Evolutionary conservation across 164 flowering plant species (phyloP).

Genomic region (Sextonia rubra): DNA sequence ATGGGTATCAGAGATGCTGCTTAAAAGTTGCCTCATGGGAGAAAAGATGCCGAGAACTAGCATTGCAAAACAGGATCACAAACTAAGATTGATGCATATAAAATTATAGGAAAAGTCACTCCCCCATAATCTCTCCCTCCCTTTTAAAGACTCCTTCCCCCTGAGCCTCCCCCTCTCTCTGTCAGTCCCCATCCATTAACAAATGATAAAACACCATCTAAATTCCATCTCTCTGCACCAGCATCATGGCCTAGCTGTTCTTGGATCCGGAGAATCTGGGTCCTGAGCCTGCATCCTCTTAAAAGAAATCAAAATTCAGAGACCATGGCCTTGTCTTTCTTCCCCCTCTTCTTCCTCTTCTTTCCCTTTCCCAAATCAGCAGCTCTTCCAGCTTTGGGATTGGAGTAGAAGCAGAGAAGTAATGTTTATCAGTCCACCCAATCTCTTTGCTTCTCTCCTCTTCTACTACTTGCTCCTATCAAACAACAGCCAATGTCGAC

Average conservation of each 20-base stretch:
- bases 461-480: slow-evolving; percentile 29
- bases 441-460: slow-evolving; percentile 24
- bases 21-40: no score
- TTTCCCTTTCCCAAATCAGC: no score
- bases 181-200: slow-evolving; percentile 29
- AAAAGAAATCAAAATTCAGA: no score
- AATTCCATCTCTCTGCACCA: slow-evolving; percentile 50
- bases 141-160: slow-evolving; percentile 16
- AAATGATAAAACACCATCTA: slow-evolving; percentile 36
- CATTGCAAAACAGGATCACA: no score
- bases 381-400: no score
- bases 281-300: slow-evolving; percentile 48
- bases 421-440: slow-evolving; percentile 26
- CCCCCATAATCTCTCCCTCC: slow-evolving; percentile 23
- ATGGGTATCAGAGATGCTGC: no score
- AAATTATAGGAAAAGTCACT: slow-evolving; percentile 27
- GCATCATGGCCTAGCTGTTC: slow-evolving; percentile 51
- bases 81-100: no score
- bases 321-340: slow-evolving; percentile 88
- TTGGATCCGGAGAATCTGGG: slow-evolving; percentile 78
- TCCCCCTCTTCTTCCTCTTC: no score
- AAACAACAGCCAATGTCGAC: slow-evolving; percentile 4
- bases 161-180: no score
- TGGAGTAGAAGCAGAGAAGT: no score
- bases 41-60: no score